These are phyloP conservation scores for Daedaleopsis nitida DNA, from an alignment of 768 basidiomycete genomes.

Conservation along the genomic window DNA sequence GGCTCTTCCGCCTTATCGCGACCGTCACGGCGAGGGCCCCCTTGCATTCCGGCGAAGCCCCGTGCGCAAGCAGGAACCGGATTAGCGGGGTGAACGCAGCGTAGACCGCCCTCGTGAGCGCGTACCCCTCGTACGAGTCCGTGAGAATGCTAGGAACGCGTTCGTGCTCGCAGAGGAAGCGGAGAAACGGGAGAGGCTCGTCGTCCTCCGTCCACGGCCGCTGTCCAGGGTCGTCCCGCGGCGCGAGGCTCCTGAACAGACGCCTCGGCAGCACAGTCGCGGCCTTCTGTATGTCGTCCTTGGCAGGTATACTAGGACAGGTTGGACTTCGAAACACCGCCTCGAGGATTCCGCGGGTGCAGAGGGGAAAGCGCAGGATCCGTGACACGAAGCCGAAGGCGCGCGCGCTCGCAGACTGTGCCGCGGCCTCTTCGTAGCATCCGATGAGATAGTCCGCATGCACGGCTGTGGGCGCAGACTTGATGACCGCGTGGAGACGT, in stretches of 20 bases:
- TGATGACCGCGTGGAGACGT: conserved; percentile 55
- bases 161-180: conserved; percentile 50
- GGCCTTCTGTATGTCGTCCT: not conserved
- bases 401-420: not conserved
- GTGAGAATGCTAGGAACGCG: conserved; percentile 45
- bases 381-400: conserved; percentile 39
- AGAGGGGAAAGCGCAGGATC: conserved; percentile 58
- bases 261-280: conserved; percentile 62
- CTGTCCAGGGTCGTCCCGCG: conserved; percentile 16
- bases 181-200: conserved; percentile 65
- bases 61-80: conserved; percentile 66
- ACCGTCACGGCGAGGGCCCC: conserved; percentile 67
- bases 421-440: conserved; percentile 25
- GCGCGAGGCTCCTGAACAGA: conserved; percentile 58
- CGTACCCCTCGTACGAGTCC: conserved; percentile 80
- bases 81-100: conserved; percentile 66
- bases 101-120: conserved; percentile 77
- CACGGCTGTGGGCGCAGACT: conserved; percentile 54
- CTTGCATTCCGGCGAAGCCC: conserved; percentile 69
- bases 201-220: conserved; percentile 49
- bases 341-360: conserved; percentile 43
- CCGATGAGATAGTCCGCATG: conserved; percentile 67
- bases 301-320: conserved; percentile 7
- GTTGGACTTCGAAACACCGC: conserved; percentile 42
- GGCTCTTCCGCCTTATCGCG: conserved; percentile 72